These are phyloP conservation scores for Zelopaecilomyces penicillatus DNA, from an alignment of 2,329 filamentous ascomycete species.

Conservation along the genomic window DNA sequence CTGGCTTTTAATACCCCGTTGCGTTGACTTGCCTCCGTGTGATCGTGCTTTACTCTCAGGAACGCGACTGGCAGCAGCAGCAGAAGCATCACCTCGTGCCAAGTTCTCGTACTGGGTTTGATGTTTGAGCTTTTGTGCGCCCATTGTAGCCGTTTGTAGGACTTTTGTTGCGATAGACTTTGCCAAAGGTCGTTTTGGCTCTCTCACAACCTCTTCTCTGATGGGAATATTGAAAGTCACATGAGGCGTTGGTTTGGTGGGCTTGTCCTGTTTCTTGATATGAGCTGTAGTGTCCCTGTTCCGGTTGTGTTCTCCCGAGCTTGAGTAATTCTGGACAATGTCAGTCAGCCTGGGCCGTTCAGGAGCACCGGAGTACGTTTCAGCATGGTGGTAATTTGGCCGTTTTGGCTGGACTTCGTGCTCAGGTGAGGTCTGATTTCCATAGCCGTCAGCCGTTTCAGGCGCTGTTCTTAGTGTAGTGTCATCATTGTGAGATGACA, in stretches of 20 bases:
- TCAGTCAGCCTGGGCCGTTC: constrained; percentile 18
- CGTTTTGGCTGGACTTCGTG: constrained; percentile 4
- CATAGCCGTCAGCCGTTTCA: constrained; percentile 2
- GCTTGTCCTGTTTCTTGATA: neutral
- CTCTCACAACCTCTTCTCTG: neutral
- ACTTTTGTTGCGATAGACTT: constrained; percentile 10
- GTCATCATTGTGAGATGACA: neutral
- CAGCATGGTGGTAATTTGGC: constrained; percentile 16
- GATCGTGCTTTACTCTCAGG: no score
- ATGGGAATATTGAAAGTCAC: constrained; percentile 7
- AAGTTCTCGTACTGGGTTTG: constrained; percentile 5
- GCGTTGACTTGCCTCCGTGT: constrained; percentile 3
- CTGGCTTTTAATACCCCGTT: constrained; percentile 1
- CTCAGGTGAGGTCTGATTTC: constrained; percentile 6
- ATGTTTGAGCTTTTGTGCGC: constrained; percentile 2
- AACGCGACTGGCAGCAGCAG: constrained; percentile 4
- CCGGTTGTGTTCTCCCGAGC: constrained; percentile 5
- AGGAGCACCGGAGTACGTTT: constrained; percentile 15
- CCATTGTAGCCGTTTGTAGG: neutral
- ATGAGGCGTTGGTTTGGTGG: neutral
- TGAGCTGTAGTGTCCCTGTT: constrained; percentile 3
- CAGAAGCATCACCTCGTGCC: neutral
- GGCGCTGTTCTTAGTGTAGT: constrained; percentile 6
- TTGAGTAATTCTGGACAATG: constrained; percentile 19
- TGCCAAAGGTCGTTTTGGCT: no score